Evolutionary conservation across 1,139 yeast species (phyloP), one percentile per base, ranked within the genome.

Genomic region (Saccharomyces uvarum): DNA sequence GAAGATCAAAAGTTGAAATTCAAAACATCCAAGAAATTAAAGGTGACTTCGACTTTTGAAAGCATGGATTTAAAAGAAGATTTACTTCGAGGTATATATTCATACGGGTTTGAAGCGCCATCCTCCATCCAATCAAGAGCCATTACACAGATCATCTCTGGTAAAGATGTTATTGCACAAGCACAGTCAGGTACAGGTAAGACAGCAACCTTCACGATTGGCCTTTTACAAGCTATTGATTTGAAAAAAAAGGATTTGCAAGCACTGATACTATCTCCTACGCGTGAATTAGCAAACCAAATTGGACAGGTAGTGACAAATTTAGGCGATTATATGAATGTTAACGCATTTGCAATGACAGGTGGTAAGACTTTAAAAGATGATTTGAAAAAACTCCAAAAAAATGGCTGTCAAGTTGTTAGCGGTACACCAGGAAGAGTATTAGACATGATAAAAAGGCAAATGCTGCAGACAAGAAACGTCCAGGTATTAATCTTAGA

Each of bases 101-200:
- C 85, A 16, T 90, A 90, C 70, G 98, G 99, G 21, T 93, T 90
- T 68, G 97, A 90, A 71, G 81, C 87, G 8, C 99, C 99, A 16
- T 88, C 97, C 24, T 90, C 97, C 5, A 91, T 93, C 71, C 99
- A 93, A 72, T 88, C 95, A 48, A 77, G 98, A 63, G 99, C 97
- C 41, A 93, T 93, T 55, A 80, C 87, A 74, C 98, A 91, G 67
- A 90, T 91, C 59, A 89, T 91, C 54, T 80, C 85, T 53, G 98
- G 97, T 4, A 80, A 85, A 64, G 99, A 93, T 70, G 88, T 93
- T 2, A 88, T 93, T 57, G 98, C 98, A 26, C 99, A 93, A 72
- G 97, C 98, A 11, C 99, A 93, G 70, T 88, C 97, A 4, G 99
- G 99, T 59, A 93, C 99, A 1, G 99, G 99, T 67, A 93, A 93